Percentiles rank a stretch among this genome's conserved stretches.
phyloP scores from a whole-genome alignment of 352 stramenopile genomes.

The Albugo candida region DNA sequence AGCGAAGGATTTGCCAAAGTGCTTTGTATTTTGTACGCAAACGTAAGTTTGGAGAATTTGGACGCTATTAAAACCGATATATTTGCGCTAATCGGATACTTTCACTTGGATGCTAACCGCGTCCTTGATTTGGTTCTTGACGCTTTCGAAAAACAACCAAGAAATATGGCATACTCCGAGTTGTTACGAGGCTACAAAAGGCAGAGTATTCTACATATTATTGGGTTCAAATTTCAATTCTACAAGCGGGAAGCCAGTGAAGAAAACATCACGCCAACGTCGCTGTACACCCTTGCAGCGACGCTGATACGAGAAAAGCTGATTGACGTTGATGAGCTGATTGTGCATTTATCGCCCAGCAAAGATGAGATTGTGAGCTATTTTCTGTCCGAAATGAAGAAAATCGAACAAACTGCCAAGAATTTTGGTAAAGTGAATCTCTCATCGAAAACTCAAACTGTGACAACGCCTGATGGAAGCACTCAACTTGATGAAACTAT shows the following conservation, averaged over 20 bases:
- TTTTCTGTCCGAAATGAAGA: constrained; percentile 16
- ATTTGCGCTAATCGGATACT: constrained; percentile 72
- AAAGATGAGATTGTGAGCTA: constrained; percentile 34
- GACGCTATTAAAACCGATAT: constrained; percentile 51
- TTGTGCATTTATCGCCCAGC: constrained; percentile 59
- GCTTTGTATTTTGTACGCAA: constrained; percentile 57
- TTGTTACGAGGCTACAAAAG: constrained; percentile 56
- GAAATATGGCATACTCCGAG: constrained; percentile 52
- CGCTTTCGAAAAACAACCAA: constrained; percentile 78
- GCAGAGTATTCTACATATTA: constrained; percentile 67
- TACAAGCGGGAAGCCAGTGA: constrained; percentile 42
- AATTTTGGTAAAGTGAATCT: constrained; percentile 62
- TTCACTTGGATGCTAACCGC: constrained; percentile 92
- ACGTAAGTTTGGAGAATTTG: constrained; percentile 36
- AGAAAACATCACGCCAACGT: constrained; percentile 23
- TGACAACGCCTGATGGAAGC: neutral
- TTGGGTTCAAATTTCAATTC: constrained; percentile 88
- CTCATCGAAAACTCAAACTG: constrained; percentile 14
- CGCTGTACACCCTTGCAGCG: constrained; percentile 74
- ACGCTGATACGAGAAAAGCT: constrained; percentile 70
- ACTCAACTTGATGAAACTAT: constrained; percentile 10
- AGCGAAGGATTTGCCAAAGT: constrained; percentile 93
- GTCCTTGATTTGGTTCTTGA: constrained; percentile 88
- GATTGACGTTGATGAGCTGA: constrained; percentile 47
- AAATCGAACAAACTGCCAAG: constrained; percentile 36